These are phyloP conservation scores for Aspergillus candidus DNA, from an alignment of 2,329 filamentous ascomycete genomes.

Conservation along the genomic window DNA sequence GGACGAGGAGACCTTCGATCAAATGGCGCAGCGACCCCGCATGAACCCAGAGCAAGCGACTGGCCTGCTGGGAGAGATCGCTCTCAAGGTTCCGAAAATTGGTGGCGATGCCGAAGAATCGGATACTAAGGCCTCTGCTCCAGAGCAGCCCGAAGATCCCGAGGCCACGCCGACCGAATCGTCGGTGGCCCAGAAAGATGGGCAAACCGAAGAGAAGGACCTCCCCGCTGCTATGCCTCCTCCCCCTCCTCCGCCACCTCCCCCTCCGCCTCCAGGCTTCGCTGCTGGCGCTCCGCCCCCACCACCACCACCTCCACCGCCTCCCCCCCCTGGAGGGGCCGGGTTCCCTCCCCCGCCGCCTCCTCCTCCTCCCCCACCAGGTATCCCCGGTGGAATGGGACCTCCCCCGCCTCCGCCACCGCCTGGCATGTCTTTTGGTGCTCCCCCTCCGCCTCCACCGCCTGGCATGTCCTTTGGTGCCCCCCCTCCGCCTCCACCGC, in stretches of 20 bases:
- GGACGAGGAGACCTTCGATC: slow-evolving; percentile 58
- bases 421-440: slow-evolving; percentile 35
- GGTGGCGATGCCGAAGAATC: slow-evolving; percentile 40
- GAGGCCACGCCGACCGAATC: slow-evolving; percentile 46
- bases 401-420: slow-evolving; percentile 38
- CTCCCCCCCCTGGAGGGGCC: slow-evolving; percentile 41
- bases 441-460: slow-evolving; percentile 50
- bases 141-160: slow-evolving; percentile 60
- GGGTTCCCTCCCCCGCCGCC: slow-evolving; percentile 29
- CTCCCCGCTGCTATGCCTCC: slow-evolving; percentile 29
- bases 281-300: slow-evolving; percentile 35
- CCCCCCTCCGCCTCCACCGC: slow-evolving; percentile 59
- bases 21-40: slow-evolving; percentile 67
- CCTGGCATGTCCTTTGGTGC: slow-evolving; percentile 38
- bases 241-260: slow-evolving; percentile 46
- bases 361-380: slow-evolving; percentile 38
- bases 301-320: slow-evolving; percentile 42
- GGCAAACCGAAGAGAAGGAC: slow-evolving; percentile 8
- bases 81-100: slow-evolving; percentile 69
- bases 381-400: slow-evolving; percentile 34
- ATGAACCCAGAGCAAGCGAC: slow-evolving; percentile 57
- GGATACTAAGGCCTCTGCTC: slow-evolving; percentile 36
- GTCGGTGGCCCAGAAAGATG: slow-evolving; percentile 1
- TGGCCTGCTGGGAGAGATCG: slow-evolving; percentile 65
- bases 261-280: slow-evolving; percentile 39